Evolutionary conservation across 805 yeast species (phyloP), one percentile per base, ranked within the genome.

Genomic region (Grigorovia jiainica): DNA sequence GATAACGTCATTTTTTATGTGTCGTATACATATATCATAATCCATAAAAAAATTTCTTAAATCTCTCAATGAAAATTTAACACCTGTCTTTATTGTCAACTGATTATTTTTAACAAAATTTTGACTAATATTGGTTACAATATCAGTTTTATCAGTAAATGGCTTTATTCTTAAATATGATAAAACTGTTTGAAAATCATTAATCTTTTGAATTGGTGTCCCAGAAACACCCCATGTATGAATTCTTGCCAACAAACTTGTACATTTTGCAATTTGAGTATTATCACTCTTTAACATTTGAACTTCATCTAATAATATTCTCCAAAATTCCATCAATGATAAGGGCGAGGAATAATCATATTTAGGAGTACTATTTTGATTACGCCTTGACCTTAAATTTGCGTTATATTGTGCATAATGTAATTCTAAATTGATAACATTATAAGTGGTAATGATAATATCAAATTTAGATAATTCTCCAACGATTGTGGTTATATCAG

Each of bases 221-320:
- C 98, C 98, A 1, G 95, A 85, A 0, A 89, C 96, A 13, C 95
- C 97, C 97, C 97, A 92, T 0, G 95, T 78, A 63, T 92, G 97
- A 36, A 77, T 74, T 40, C 95, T 69, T 4, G 95, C 90, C 20
- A 92, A 75, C 30, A 84, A 64, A 2, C 83, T 68, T 0, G 95
- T 87, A 43, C 87, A 84, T 43, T 75, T 78, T 17, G 95, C 87
- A 1, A 92, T 86, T 40, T 83, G 75, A 0, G 90, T 75, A 3
- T 77, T 70, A 18, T 80, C 80, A 3, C 58, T 53, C 7, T 86
- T 78, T 3, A 92, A 82, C 89, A 89, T 84, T 62, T 92, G 98
- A 1, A 86, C 97, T 59, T 92, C 98, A 64, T 92, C 98, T 31
- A 92, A 63, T 0, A 90, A 74, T 2, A 92, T 83, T 42, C 98